Base-by-base conservation (phyloP, 23 red algal species). In the Cyanidioschyzon merolae region DNA sequence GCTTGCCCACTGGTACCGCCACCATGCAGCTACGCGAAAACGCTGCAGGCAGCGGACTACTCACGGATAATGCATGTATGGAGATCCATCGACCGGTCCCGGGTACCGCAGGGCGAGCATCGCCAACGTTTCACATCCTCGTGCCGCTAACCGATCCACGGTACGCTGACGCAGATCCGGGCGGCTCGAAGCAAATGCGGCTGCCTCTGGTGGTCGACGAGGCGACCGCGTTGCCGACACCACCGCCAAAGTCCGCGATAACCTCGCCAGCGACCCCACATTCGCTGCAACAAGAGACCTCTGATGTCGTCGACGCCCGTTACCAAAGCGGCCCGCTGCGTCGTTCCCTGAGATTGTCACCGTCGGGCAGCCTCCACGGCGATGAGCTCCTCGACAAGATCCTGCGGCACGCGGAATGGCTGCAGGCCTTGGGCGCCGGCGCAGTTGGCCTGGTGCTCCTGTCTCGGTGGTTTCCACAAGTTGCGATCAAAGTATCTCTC, bases 401-500 rank as follows among this genome's bases (percentile, higher is more conserved):
- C 30, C 63, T 71, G 16, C 12, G 3, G 2, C 21, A 7, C 3
- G 32, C 63, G 7, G 63, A 71, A 35, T 81, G 78, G 78, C 29
- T 57, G 18, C 58, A 39, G 16, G 45, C 78, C 1, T 27, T 81
- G 0, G 78, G 78, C 26, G 40, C 78, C 1, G 78, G 78, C 31
- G 78, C 78, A 25, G 78, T 81, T 16, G 78, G 78, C 26, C 58
- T 81, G 0, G 78, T 81, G 3, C 32, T 81, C 1, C 32, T 67
- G 36, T 50, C 78, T 1, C 39, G 7, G 0, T 50, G 12, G 40
- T 50, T 32, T 35, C 63, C 12, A 0, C 37, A 81, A 3, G 68
- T 81, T 34, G 78, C 78, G 24, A 31, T 81, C 54, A 81, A 81
- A 71, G 78, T 81, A 2, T 81, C 78, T 26, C 58, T 81, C 24